Base-by-base conservation (phyloP, 176 grass and related monocot genomes). In the Stipa capillata region DNA sequence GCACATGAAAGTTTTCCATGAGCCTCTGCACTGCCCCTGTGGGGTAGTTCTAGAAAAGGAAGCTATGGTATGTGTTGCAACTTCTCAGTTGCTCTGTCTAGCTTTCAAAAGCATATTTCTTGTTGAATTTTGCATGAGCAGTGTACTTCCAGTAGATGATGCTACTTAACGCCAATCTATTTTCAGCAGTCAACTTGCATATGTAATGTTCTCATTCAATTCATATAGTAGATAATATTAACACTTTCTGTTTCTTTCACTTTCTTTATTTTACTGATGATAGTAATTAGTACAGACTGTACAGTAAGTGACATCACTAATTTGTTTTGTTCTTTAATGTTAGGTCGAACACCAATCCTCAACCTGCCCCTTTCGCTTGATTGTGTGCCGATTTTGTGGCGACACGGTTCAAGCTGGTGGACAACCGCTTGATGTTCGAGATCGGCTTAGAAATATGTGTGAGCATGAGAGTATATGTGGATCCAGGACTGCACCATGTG, bases 1-100 rank as follows among this genome's bases (percentile, higher is more conserved):
- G 83, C 96, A 99, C 73, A 93, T 91, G 86, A 95, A 93, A 81
- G 92, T 99, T 39, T 99, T 99, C 78, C 92, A 99, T 84, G 96
- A 89, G 65, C 96, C 96, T 63, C 79, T 81, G 45, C 64, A 89
- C 24, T 99, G 96, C 57, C 84, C 85, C 36, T 99, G 96, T 39
- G 88, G 92, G 61, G 74, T 99, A 34, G 36, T 84, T 37, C 88
- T 99, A 16, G 90, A 99, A 81, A 99, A 94, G 83, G 90, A 99
- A 93, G 85, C 93, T 75, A 99, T 99, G 96, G 96, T 99, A 91
- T 37, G 81, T 23, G 18, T 63, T 59, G 14, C 24, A 2, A 25
- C 33, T 69, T 79, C 31, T 66, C 31, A 67, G 39, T 74, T 74
- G 12, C 28, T 15, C 7, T 16, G 8, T 18, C 20, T 35, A 29